Conservation (phyloP, 495 filamentous ascomycete species). For the Penicillium coffeae region DNA sequence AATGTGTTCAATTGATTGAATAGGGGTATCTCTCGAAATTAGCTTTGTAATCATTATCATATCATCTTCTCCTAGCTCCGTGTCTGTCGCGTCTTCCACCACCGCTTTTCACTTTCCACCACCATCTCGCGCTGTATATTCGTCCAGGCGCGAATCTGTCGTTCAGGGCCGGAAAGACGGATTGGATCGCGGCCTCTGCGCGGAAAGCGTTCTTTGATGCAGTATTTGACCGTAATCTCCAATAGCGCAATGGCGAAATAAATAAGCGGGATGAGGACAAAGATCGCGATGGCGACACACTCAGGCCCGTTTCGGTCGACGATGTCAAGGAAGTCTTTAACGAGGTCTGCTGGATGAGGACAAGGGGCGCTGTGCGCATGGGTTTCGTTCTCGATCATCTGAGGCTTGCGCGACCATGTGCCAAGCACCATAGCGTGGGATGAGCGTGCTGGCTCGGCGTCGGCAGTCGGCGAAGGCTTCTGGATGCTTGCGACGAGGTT, state of each 20-base stretch:
- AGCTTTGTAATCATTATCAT: background rate
- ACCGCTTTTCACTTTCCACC: slow-evolving; percentile 10
- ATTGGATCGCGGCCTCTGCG: slow-evolving; percentile 16
- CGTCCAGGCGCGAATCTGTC: slow-evolving; percentile 15
- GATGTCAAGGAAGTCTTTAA: slow-evolving; percentile 13
- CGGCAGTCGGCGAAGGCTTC: background rate
- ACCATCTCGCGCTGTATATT: slow-evolving; percentile 10
- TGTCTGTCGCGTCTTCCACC: slow-evolving; percentile 7
- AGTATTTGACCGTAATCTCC: slow-evolving; percentile 9
- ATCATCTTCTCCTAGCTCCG: background rate
- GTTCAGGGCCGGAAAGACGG: slow-evolving; percentile 15
- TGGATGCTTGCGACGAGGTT: background rate
- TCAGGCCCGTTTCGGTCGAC: slow-evolving; percentile 17
- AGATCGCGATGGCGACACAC: slow-evolving; percentile 17
- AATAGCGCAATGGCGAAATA: slow-evolving; percentile 21
- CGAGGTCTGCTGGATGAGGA: no score
- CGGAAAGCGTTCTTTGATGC: slow-evolving; percentile 14
- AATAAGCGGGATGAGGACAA: slow-evolving; percentile 20
- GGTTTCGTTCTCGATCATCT: background rate
- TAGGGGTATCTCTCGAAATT: no score
- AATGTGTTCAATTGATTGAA: no score
- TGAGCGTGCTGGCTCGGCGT: background rate
- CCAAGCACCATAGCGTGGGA: no score
- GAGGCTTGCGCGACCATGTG: no score
- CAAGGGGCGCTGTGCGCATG: background rate